These are phyloP conservation scores for Tylopilus sp. DNA, from an alignment of 768 basidiomycete species.

Conservation along the genomic window DNA sequence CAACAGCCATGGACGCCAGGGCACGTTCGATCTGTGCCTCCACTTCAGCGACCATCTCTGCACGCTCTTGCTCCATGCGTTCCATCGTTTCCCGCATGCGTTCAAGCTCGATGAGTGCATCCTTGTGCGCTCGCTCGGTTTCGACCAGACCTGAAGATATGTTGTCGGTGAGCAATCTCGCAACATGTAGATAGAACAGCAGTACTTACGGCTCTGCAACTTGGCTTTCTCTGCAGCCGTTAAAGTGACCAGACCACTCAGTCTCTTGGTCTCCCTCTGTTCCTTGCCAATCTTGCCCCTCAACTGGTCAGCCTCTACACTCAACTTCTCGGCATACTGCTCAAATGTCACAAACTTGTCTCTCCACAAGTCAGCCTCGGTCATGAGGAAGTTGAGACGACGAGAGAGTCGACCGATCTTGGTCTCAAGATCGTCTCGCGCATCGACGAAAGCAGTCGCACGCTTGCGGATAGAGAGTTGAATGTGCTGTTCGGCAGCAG, in stretches of 20 bases:
- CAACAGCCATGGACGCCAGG: constrained; percentile 80
- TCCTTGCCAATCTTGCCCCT: constrained; percentile 88
- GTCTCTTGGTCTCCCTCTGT: constrained; percentile 80
- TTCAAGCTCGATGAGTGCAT: constrained; percentile 78
- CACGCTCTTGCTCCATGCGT: constrained; percentile 81
- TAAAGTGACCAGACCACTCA: constrained; percentile 74
- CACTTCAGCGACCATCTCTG: constrained; percentile 90
- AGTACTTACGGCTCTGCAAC: constrained; percentile 68
- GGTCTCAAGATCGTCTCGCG: constrained; percentile 89
- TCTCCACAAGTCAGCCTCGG: constrained; percentile 85
- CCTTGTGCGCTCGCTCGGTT: constrained; percentile 77
- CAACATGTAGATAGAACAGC: background rate
- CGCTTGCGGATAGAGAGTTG: constrained; percentile 88
- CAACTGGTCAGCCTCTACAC: constrained; percentile 80
- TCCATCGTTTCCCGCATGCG: constrained; percentile 85
- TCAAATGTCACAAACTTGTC: constrained; percentile 95
- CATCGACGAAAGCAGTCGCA: constrained; percentile 92
- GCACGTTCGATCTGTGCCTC: constrained; percentile 90
- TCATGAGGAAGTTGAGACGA: constrained; percentile 88
- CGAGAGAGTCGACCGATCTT: constrained; percentile 87
- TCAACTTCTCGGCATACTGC: constrained; percentile 88
- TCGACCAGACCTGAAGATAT: constrained; percentile 64
- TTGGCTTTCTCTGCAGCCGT: constrained; percentile 77
- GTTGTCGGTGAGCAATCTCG: background rate
- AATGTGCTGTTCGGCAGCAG: constrained; percentile 78